Conservation (phyloP, 2,329 filamentous ascomycete genomes). For the Thielaviopsis ethacetica region DNA sequence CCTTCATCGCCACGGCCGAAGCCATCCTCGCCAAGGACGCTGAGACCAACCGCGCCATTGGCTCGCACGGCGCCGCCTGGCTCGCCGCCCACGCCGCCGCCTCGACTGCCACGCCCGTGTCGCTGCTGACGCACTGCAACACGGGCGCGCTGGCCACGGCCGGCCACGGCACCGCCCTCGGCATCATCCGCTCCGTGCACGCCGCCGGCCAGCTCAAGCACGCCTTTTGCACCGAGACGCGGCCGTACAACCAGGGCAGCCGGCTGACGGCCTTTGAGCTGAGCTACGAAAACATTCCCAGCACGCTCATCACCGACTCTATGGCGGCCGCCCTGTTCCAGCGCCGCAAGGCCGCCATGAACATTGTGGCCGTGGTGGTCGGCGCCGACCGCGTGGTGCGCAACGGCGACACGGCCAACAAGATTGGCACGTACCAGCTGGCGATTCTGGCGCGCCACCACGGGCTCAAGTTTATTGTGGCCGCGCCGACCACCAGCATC, state of each 20-base stretch:
- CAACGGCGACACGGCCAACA: conserved; percentile 96
- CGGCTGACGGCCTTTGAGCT: conserved; percentile 90
- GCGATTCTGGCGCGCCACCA: conserved; percentile 83
- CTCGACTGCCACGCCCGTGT: conserved; percentile 35
- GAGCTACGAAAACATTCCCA: conserved; percentile 82
- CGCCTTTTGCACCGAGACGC: conserved; percentile 91
- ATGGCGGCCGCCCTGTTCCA: conserved; percentile 82
- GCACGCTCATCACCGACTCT: conserved; percentile 85
- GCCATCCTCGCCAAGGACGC: conserved; percentile 77
- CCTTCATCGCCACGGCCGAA: conserved; percentile 69
- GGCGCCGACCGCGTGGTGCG: conserved; percentile 89
- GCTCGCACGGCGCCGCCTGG: conserved; percentile 69
- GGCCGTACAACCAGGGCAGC: conserved; percentile 95
- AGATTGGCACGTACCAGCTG: conserved; percentile 88
- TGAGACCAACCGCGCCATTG: conserved; percentile 73
- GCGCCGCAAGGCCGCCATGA: conserved; percentile 41
- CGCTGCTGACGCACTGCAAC: conserved; percentile 95
- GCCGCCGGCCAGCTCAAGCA: conserved; percentile 50
- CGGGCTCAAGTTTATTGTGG: conserved; percentile 85
- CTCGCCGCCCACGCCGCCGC: conserved; percentile 45
- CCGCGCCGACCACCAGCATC: conserved; percentile 86
- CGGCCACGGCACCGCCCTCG: conserved; percentile 90
- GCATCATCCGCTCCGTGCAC: conserved; percentile 76
- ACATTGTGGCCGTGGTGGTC: conserved; percentile 77
- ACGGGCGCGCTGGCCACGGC: conserved; percentile 93